Conservation (phyloP, 495 filamentous ascomycete species). For the Daldinia concentrica region DNA sequence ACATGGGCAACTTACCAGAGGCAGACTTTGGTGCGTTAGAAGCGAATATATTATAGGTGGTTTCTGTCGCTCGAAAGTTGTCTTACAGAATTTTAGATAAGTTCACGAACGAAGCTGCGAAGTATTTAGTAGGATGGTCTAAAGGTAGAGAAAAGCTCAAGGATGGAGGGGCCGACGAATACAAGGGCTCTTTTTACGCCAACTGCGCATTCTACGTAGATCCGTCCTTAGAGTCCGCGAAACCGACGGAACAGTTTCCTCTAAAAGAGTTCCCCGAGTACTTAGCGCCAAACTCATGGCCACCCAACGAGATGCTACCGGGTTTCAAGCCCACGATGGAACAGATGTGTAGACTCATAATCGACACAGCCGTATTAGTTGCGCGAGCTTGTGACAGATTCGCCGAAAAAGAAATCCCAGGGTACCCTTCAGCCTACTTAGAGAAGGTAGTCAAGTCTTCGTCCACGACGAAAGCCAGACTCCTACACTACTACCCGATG, state of each 20-base stretch:
- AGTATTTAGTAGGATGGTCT: slow-evolving; percentile 77
- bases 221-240: slow-evolving; percentile 66
- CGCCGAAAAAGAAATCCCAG: slow-evolving; percentile 77
- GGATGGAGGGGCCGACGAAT: slow-evolving; percentile 85
- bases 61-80: neutral
- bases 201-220: slow-evolving; percentile 94
- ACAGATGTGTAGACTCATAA: slow-evolving; percentile 82
- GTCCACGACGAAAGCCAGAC: slow-evolving; percentile 87
- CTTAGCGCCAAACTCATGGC: slow-evolving; percentile 83
- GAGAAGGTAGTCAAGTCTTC: slow-evolving; percentile 86
- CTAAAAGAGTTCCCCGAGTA: slow-evolving; percentile 68
- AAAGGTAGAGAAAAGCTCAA: slow-evolving; percentile 94
- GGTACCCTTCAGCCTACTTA: slow-evolving; percentile 79
- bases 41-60: neutral
- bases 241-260: slow-evolving; percentile 64
- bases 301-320: slow-evolving; percentile 68
- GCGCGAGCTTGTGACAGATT: slow-evolving; percentile 88
- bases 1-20: slow-evolving; percentile 82
- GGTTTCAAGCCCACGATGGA: slow-evolving; percentile 78
- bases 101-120: slow-evolving; percentile 70
- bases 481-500: slow-evolving; percentile 92
- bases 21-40: slow-evolving; percentile 71
- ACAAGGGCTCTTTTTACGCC: slow-evolving; percentile 96
- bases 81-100: slow-evolving; percentile 54
- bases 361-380: slow-evolving; percentile 87